Percentiles rank a stretch among this genome's conserved stretches.
Conservation (phyloP, 2,329 filamentous ascomycete species). For the Fusarium fujikuroi region DNA sequence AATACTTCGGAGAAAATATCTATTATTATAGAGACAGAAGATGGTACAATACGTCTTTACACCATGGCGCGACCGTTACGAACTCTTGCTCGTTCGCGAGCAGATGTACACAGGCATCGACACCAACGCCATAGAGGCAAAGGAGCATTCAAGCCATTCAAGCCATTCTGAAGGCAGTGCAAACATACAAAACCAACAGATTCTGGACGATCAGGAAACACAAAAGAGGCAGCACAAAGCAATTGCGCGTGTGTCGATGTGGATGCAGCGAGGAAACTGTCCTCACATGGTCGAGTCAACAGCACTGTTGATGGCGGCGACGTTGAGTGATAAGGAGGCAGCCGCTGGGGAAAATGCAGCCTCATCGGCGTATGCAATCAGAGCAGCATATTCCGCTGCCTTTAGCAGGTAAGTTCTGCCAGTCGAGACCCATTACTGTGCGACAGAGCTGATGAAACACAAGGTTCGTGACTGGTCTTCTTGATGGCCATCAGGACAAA, state of each 20-base stretch:
- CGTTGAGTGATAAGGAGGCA: constrained; percentile 68
- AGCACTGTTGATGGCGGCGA: constrained; percentile 75
- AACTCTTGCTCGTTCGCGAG: constrained; percentile 72
- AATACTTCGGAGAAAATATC: not conserved
- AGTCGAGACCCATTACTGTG: not conserved
- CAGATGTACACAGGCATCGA: constrained; percentile 65
- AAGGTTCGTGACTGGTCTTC: constrained; percentile 82
- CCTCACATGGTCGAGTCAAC: constrained; percentile 85
- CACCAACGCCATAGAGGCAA: constrained; percentile 1
- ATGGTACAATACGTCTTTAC: constrained; percentile 80
- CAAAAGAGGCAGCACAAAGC: constrained; percentile 55
- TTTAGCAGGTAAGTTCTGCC: constrained; percentile 72
- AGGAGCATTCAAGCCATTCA: not conserved
- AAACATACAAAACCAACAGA: not conserved
- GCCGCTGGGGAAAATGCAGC: constrained; percentile 47
- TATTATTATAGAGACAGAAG: not conserved
- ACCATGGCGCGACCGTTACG: constrained; percentile 74
- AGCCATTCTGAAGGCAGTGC: not conserved
- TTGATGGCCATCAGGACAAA: constrained; percentile 78
- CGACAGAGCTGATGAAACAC: constrained; percentile 2
- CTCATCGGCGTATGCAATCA: constrained; percentile 68
- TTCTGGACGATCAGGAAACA: constrained; percentile 20
- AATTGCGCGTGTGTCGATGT: constrained; percentile 70
- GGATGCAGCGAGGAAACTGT: constrained; percentile 78
- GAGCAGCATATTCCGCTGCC: constrained; percentile 77